Conservation (phyloP, 306 rosid genomes). For the Fragaria iinumae region DNA sequence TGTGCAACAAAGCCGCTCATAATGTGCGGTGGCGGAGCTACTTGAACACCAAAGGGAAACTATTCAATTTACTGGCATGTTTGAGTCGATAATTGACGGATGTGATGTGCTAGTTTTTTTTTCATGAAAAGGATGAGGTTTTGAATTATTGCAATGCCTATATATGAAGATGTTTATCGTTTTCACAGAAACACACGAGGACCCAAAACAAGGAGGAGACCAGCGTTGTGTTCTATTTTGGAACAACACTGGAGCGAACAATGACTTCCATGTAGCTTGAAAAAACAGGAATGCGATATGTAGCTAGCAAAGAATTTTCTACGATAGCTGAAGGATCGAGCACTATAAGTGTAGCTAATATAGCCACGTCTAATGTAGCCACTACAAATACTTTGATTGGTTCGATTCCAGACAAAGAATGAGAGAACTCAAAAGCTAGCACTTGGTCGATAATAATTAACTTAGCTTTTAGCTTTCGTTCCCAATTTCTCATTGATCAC, state of each 20-base stretch:
- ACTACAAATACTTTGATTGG: background rate
- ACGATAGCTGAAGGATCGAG: conserved; percentile 9
- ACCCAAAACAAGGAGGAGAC: conserved; percentile 10
- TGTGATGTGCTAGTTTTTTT: background rate
- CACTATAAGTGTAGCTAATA: conserved; percentile 42
- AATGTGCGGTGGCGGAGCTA: too few relatives aligned
- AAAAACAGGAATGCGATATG: conserved; percentile 10
- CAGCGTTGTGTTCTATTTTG: conserved; percentile 11
- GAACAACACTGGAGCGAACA: background rate
- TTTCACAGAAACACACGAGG: background rate
- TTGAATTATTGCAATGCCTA: background rate
- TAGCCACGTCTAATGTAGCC: conserved; percentile 42
- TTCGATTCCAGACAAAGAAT: background rate
- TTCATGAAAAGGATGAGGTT: background rate
- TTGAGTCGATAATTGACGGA: too few relatives aligned
- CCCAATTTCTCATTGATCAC: background rate
- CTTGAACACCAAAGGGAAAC: too few relatives aligned
- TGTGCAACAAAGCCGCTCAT: too few relatives aligned
- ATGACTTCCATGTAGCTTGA: background rate
- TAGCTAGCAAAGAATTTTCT: conserved; percentile 12
- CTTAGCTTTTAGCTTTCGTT: background rate
- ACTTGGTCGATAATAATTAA: background rate
- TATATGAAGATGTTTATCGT: background rate
- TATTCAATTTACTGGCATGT: too few relatives aligned
- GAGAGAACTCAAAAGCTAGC: background rate